Conservation (phyloP, 768 basidiomycete genomes). For the Tubosaeta sp. region DNA sequence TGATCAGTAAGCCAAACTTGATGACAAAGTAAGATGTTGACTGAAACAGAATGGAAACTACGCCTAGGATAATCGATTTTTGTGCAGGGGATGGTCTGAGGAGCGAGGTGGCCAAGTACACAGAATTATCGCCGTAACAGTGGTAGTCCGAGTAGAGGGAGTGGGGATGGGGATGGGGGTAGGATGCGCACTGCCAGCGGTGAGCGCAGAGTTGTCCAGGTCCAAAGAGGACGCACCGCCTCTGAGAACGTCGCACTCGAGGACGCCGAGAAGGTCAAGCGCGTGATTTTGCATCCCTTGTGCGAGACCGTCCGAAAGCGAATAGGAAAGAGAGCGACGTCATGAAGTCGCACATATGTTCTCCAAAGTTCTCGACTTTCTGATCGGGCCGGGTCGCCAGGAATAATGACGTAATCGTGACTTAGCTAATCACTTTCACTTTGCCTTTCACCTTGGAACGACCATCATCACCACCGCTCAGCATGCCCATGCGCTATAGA, state of each 20-base stretch:
- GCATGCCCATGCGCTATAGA: constrained; percentile 32
- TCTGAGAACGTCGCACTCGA: constrained; percentile 60
- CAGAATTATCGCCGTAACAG: constrained; percentile 15
- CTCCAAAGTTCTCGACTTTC: too few species aligned
- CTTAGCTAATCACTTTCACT: constrained; percentile 13
- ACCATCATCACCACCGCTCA: constrained; percentile 22
- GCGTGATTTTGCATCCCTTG: constrained; percentile 43
- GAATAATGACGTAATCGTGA: background rate
- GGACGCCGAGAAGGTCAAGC: constrained; percentile 72
- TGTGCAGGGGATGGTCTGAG: constrained; percentile 18
- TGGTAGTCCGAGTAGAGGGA: constrained; percentile 19
- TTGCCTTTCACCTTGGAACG: constrained; percentile 11
- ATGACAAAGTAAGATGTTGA: too few species aligned
- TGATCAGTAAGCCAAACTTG: too few species aligned
- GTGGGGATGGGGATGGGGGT: constrained; percentile 9
- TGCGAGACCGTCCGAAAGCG: constrained; percentile 36
- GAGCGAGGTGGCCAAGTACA: constrained; percentile 24
- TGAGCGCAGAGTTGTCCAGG: constrained; percentile 26
- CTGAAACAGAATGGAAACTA: background rate
- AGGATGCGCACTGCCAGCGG: constrained; percentile 29
- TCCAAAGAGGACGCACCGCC: constrained; percentile 37
- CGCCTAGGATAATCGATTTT: background rate
- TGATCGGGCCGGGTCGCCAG: too few species aligned
- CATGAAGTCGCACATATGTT: too few species aligned
- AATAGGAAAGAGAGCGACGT: constrained; percentile 40